Evolutionary conservation across 2,329 filamentous ascomycete genomes (phyloP), one percentile per base, ranked within the genome.

Genomic region (Scopulariopsis brevicaulis): DNA sequence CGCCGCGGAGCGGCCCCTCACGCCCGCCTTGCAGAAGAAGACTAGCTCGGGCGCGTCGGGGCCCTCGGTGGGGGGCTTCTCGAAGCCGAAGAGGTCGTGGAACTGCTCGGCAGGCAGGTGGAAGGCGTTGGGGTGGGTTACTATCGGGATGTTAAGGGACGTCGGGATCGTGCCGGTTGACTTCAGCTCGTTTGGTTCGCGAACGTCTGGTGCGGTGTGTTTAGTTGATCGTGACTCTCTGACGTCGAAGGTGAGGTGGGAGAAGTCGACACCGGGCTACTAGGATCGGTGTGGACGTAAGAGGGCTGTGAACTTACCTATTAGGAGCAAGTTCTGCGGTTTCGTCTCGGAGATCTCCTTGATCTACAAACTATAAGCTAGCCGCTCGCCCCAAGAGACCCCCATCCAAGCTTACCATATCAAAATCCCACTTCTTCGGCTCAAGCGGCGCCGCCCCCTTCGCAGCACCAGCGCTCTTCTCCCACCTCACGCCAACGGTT

Each of bases 21-120:
- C 89, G 2, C 94, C 94, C 0, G 92, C 86, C 74, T 90, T 95
- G 74, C 94, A 99, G 71, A 96, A 97, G 66, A 97, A 94, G 4
- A 97, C 79, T 15, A 96, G 70, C 62, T 82, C 76, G 35, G 71
- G 69, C 32, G 56, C 56, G 24, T 43, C 34, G 43, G 52, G 32
- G 12, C 40, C 57, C n/a, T 82, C 77, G 60, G 74, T 75, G 2
- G 66, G 65, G 0, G 78, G 92, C 60, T 89, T 87, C 60, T 78
- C 73, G 67, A 88, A 96, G 4, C 90, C 92, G 71, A 90, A 92
- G 18, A 86, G 75, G 60, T 90, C 89, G 67, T 88, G 81, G 67
- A 97, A 97, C 62, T 96, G 91, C 14, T 89, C 87, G 0, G 79
- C 77, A 0, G 78, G 69, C 8, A 96, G 79, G 70, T 91, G 87